Evolutionary conservation across 2,329 filamentous ascomycete species (phyloP).

Genomic region (Pseudogymnoascus pannorum): DNA sequence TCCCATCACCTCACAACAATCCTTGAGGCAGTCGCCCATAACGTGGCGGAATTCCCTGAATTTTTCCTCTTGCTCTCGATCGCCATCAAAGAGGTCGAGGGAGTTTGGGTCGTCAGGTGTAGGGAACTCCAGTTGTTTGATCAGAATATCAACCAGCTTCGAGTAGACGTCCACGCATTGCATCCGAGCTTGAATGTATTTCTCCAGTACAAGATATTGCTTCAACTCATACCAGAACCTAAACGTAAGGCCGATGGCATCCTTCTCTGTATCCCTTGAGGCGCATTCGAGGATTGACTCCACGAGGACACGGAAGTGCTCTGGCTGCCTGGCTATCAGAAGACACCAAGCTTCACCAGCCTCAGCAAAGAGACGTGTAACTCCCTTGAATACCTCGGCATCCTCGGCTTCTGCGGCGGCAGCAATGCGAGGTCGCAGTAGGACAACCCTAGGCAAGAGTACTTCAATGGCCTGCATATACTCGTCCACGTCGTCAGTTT

Average conservation of each 20-base stretch:
- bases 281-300: constrained; percentile 91
- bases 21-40: constrained; percentile 97
- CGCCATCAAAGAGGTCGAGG: constrained; percentile 85
- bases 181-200: constrained; percentile 74
- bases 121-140: constrained; percentile 84
- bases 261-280: constrained; percentile 75
- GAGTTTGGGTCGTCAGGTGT: constrained; percentile 64
- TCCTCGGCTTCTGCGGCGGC: constrained; percentile 75
- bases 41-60: constrained; percentile 94
- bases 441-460: constrained; percentile 73
- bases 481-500: constrained; percentile 91
- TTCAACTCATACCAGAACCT: constrained; percentile 98
- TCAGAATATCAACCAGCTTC: constrained; percentile 84
- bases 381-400: constrained; percentile 73
- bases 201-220: constrained; percentile 86
- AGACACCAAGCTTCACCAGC: constrained; percentile 93
- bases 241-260: constrained; percentile 91
- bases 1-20: constrained; percentile 92
- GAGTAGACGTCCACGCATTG: constrained; percentile 77
- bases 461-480: constrained; percentile 73
- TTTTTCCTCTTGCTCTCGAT: constrained; percentile 91
- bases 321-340: constrained; percentile 75
- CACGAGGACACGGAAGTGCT: constrained; percentile 75
- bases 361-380: constrained; percentile 86
- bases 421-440: constrained; percentile 67